phyloP scores from a whole-genome alignment of 768 basidiomycete species.

The Cubamyces lactineus region DNA sequence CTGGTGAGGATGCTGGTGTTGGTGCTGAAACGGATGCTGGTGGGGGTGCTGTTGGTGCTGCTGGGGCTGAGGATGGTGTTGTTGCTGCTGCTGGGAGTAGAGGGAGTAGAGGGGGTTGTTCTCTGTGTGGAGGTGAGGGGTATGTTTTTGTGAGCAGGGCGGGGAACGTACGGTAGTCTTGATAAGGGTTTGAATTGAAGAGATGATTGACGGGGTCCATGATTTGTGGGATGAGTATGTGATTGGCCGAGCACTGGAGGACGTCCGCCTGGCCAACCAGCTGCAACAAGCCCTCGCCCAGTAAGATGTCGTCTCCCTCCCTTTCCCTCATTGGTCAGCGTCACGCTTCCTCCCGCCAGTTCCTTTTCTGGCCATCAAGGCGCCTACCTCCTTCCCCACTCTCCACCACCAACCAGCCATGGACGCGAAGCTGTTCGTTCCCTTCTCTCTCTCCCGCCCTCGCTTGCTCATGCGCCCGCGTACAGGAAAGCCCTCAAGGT shows the following conservation, averaged over 20 bases:
- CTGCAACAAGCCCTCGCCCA: conserved; percentile 23
- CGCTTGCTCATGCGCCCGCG: conserved; percentile 7
- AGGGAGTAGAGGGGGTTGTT: conserved; percentile 32
- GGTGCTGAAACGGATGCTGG: conserved; percentile 34
- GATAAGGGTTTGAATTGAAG: conserved; percentile 61
- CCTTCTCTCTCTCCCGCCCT: not conserved
- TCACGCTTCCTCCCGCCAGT: conserved; percentile 3
- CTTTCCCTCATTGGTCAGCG: conserved; percentile 16
- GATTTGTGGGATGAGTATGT: conserved; percentile 30
- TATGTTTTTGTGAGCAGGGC: conserved; percentile 9
- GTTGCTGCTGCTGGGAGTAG: conserved; percentile 27
- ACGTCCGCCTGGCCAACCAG: conserved; percentile 20
- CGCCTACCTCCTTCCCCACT: conserved; percentile 11
- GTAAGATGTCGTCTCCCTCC: conserved; percentile 19
- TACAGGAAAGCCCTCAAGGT: conserved; percentile 68
- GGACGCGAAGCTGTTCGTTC: conserved; percentile 45
- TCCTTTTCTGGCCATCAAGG: conserved; percentile 8
- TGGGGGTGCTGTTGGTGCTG: conserved; percentile 24
- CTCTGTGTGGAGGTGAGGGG: conserved; percentile 1
- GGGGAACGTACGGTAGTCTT: conserved; percentile 40
- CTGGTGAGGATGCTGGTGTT: conserved; percentile 26
- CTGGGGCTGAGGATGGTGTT: conserved; percentile 20
- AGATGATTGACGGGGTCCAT: conserved; percentile 62
- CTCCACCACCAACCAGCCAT: conserved; percentile 29
- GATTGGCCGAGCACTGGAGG: conserved; percentile 24